A percentile compares a stretch with the other conserved stretches of the same genome.
phyloP scores from a whole-genome alignment of 2,329 filamentous ascomycete genomes.

The Gaeumannomyces tritici region DNA sequence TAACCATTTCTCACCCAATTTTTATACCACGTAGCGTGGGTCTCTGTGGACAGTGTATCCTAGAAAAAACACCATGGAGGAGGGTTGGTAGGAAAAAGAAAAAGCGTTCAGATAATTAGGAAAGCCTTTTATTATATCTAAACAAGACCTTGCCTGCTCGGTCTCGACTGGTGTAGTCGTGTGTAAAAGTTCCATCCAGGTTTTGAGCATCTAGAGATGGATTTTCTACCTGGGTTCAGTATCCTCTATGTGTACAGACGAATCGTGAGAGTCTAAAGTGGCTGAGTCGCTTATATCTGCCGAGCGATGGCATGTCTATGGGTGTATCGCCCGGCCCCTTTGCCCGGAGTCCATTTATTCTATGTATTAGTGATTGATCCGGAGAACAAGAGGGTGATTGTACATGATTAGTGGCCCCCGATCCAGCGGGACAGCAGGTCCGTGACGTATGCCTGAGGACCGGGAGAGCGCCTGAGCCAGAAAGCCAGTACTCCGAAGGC shows the following conservation, averaged over 20 bases:
- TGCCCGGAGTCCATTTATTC: neutral
- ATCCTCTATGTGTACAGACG: neutral
- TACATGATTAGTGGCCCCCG: neutral
- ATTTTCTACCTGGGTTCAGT: neutral
- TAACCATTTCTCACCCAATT: neutral
- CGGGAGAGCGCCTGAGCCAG: slow-evolving; percentile 47
- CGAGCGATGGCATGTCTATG: neutral
- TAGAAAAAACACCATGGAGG: neutral
- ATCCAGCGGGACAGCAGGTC: slow-evolving; percentile 11
- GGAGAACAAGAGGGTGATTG: neutral
- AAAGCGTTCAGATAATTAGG: too few relatives aligned
- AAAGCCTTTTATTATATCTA: neutral
- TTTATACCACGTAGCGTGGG: neutral
- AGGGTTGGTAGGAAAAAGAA: neutral
- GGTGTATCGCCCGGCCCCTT: neutral
- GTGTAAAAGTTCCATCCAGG: neutral
- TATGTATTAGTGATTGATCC: neutral
- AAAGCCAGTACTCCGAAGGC: slow-evolving; percentile 59
- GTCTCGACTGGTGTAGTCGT: too few relatives aligned
- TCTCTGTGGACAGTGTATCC: neutral
- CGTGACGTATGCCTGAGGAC: slow-evolving; percentile 17
- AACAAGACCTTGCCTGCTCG: too few relatives aligned
- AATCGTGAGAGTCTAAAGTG: neutral
- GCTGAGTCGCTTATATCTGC: neutral
- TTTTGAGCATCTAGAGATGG: too few relatives aligned